Conservation (phyloP, 169 alveolate genomes). For the Plasmodium coatneyi region DNA sequence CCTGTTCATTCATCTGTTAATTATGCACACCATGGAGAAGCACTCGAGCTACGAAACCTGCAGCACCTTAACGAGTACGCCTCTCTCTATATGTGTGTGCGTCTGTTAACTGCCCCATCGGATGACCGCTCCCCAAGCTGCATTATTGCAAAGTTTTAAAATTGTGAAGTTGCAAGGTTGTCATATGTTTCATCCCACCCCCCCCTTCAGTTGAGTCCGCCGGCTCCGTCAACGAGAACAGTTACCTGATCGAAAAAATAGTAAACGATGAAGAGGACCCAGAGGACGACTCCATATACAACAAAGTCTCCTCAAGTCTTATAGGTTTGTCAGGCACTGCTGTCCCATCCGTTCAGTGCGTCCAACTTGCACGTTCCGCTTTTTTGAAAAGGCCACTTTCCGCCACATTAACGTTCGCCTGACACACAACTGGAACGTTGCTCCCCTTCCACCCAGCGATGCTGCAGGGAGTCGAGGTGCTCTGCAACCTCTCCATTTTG, state of each 20-base stretch:
- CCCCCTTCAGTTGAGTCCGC: conserved; percentile 18
- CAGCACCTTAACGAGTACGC: conserved; percentile 38
- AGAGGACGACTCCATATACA: conserved; percentile 1
- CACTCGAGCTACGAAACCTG: conserved; percentile 45
- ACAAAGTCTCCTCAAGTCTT: conserved; percentile 51
- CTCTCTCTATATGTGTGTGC: not conserved
- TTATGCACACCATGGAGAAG: not conserved
- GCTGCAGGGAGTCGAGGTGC: conserved; percentile 91
- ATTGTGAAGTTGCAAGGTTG: not conserved
- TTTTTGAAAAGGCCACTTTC: not conserved
- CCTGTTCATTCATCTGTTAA: not conserved
- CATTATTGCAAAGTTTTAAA: too few relatives aligned
- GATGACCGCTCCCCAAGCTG: not conserved
- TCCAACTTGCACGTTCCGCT: not conserved
- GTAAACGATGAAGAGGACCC: not conserved
- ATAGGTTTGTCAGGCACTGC: conserved; percentile 13
- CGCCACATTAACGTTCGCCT: not conserved
- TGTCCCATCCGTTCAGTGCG: not conserved
- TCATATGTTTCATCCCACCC: not conserved
- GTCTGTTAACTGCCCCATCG: not conserved
- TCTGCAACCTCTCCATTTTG: conserved; percentile 87
- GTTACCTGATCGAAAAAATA: conserved; percentile 25
- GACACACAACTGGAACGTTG: not conserved
- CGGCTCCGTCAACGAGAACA: conserved; percentile 30
- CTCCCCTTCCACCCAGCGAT: conserved; percentile 71